Base-by-base conservation (phyloP, 306 rosid species). In the Inga laurina region DNA sequence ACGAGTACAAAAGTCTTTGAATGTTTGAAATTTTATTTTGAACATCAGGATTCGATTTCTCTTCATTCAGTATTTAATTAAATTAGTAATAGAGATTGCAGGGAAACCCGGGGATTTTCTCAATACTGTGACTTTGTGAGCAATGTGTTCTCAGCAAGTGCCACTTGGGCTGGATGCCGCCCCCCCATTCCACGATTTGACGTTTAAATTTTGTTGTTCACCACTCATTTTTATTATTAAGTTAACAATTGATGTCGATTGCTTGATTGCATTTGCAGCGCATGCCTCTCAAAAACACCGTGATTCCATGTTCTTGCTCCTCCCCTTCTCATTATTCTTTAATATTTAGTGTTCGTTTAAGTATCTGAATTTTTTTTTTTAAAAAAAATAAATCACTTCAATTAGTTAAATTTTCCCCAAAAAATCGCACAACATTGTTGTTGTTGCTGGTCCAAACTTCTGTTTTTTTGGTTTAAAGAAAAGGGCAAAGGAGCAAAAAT, bases 271-370 rank as follows among this genome's bases (percentile, higher is more conserved):
- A 24, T 62, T 65, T 65, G n/a, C 43, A 14, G 71, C 39, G 21
- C 39, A 32, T 43, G 56, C 54, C 21, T 10, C 32, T 24, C 34
- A 34, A 49, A 45, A 83, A 83, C 82, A 68, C 54, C 68, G 30
- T 64, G 52, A 81, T 73, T 73, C 85, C 72, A 59, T 54, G 56
- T 27, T 79, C 57, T 76, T 30, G 43, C 45, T 72, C 75, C 75
- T 70, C 52, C 34, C 48, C 27, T 27, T 62, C 75, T 43, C n/a
- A 12, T 2, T 13, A 13, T 12, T 45, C 56, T 22, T 72, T 71
- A 11, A 44, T 37, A 5, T 45, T 45, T 24, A 72, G n/a, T 72
- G 10, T 72, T 45, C 22, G 37, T 49, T 41, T n/a, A 1, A 43
- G 0, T 56, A 56, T 21, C 8, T 52, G 59, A 15, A 14, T n/a